Percentiles rank a stretch among this genome's conserved stretches.
These are phyloP conservation scores for Saussurea involucrata DNA, from an alignment of 129 eudicot species.

Conservation along the genomic window DNA sequence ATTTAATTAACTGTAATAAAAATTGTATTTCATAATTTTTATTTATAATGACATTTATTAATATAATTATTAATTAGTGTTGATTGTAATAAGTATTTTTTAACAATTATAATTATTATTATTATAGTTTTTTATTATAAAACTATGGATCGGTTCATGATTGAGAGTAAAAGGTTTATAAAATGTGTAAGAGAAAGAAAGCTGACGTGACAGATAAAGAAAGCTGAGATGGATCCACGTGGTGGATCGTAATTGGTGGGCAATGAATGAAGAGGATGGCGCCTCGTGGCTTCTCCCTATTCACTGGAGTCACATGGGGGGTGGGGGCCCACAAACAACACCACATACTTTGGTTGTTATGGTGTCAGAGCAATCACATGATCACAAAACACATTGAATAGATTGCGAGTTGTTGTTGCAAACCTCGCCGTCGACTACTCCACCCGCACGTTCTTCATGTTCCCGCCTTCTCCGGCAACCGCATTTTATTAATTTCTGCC, in stretches of 20 bases:
- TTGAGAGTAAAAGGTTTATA: too few relatives aligned
- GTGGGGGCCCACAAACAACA: neutral
- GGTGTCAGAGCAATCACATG: constrained; percentile 35
- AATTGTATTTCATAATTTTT: too few relatives aligned
- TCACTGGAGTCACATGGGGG: constrained; percentile 28
- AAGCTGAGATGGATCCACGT: constrained; percentile 3
- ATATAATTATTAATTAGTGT: too few relatives aligned
- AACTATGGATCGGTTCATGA: too few relatives aligned
- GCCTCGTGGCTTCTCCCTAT: constrained; percentile 28
- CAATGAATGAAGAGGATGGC: constrained; percentile 13
- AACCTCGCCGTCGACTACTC: constrained; percentile 20
- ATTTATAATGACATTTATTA: too few relatives aligned
- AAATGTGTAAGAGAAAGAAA: too few relatives aligned
- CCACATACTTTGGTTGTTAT: constrained; percentile 20
- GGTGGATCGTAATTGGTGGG: neutral
- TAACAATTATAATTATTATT: too few relatives aligned
- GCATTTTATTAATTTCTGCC: neutral
- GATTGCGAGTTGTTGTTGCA: neutral
- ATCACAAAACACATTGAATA: constrained; percentile 6
- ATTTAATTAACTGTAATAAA: too few relatives aligned
- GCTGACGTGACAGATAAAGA: too few relatives aligned
- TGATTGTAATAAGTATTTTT: too few relatives aligned
- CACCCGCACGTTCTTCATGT: constrained; percentile 20
- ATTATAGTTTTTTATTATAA: too few relatives aligned
- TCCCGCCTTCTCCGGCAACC: constrained; percentile 13